Evolutionary conservation across 257 asterid genomes (phyloP).

Genomic region (Jaltomata sinuosa): DNA sequence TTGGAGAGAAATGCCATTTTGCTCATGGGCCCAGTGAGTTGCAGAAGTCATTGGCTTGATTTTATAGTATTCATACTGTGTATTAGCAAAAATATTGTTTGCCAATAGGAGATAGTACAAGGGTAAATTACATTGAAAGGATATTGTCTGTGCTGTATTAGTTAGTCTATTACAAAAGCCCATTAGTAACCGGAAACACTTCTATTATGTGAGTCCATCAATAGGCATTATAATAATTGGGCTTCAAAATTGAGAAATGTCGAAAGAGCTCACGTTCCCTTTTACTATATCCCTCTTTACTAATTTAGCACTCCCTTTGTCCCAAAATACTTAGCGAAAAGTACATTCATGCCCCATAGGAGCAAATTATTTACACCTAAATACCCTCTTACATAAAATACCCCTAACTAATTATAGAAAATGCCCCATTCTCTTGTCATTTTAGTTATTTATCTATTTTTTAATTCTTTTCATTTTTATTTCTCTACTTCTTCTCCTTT

Average conservation of each 20-base stretch:
- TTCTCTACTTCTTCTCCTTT: too few species aligned
- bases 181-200: background rate
- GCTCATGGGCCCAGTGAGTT: conserved; percentile 86
- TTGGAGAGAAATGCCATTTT: conserved; percentile 85
- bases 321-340: too few species aligned
- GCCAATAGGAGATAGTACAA: background rate
- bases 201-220: background rate
- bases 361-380: too few species aligned
- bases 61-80: background rate
- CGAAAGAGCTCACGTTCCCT: background rate
- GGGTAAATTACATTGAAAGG: background rate
- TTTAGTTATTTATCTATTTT: too few species aligned
- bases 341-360: too few species aligned
- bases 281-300: background rate
- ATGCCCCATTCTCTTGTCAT: too few species aligned
- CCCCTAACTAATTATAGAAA: too few species aligned
- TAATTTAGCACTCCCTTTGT: background rate
- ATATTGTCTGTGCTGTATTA: background rate
- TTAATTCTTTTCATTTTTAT: too few species aligned
- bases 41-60: conserved; percentile 40
- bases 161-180: background rate
- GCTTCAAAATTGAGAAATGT: background rate
- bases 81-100: background rate
- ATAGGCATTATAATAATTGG: background rate
- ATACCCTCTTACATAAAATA: too few species aligned